Base-by-base conservation (phyloP, 441 rosid genomes). In the Corymbia citriodora region DNA sequence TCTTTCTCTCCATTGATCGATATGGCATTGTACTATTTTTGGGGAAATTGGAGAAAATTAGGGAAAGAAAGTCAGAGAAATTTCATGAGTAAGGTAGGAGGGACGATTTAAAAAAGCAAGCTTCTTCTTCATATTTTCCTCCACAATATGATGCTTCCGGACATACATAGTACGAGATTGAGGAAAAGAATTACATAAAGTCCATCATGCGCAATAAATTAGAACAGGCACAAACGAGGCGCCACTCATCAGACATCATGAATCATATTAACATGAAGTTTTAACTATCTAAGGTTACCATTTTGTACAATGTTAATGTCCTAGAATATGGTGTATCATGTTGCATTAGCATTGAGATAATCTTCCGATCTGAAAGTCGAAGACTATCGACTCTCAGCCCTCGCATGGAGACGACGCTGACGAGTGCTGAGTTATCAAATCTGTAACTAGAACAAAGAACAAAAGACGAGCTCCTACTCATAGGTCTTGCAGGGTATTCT, bases 231-330 rank as follows among this genome's bases (percentile, higher is more conserved):
- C 19, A 0, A 5, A 18, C 3, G 12, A 72, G 50, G 17, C 1
- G 8, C 17, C 27, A 1, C 50, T 21, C 2, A 5, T 11, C 29
- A 0, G 3, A 2, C 27, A 1, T 40, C 29, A 23, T 10, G 27
- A 74, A 74, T 74, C 29, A 7, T 40, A 40, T 74, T 9, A 74
- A 23, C 50, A 19, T 10, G 21, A 74, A 40, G 6, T 74, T 45
- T 1, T 15, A 11, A 68, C 7, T 21, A 31, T 16, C 11, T 68
- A 31, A 68, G 74, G 0, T 31, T 68, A 8, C 74, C 74, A 31
- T n/a, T 68, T 8, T 31, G 40, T 31, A 31, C 40, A 68, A 68
- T 10, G 23, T 31, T n/a, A 33, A 9, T 68, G 17, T 68, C 82
- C 49, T 1, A 10, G 49, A 74, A 40, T 25, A 40, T 40, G 85